A percentile compares a stretch with the other conserved stretches of the same genome.
These are phyloP conservation scores for Luffa acutangula DNA, from an alignment of 306 rosid genomes.

Conservation along the genomic window DNA sequence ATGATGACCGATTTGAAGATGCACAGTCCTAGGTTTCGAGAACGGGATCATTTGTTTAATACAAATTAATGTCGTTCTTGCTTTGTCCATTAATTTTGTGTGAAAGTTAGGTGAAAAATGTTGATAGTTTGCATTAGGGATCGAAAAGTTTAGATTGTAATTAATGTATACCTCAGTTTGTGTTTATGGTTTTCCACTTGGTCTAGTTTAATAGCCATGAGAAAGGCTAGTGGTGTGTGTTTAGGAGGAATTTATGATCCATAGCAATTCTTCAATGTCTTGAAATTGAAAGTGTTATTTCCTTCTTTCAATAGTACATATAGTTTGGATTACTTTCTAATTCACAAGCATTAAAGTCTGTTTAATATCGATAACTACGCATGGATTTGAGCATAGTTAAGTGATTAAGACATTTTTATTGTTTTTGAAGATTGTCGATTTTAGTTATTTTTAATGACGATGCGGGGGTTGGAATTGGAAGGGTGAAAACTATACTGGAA, in stretches of 20 bases:
- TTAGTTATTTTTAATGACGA: too few relatives aligned
- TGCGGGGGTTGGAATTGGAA: too few relatives aligned
- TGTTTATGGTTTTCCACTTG: neutral
- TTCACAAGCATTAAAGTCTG: too few relatives aligned
- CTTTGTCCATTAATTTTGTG: neutral
- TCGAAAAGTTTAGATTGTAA: neutral
- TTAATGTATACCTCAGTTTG: neutral
- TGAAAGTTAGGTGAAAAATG: neutral
- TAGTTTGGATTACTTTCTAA: too few relatives aligned
- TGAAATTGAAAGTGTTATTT: neutral
- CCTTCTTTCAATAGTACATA: too few relatives aligned
- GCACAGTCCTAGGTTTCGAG: slow-evolving; percentile 61
- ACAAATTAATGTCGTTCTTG: too few relatives aligned
- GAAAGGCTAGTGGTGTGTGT: slow-evolving; percentile 5
- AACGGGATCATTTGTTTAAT: slow-evolving; percentile 26
- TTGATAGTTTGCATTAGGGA: neutral
- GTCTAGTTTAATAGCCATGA: neutral
- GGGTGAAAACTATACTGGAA: too few relatives aligned
- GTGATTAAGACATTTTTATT: too few relatives aligned
- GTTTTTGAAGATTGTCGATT: too few relatives aligned
- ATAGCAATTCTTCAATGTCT: neutral
- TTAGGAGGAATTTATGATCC: neutral
- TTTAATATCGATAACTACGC: too few relatives aligned
- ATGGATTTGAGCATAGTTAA: too few relatives aligned
- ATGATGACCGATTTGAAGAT: slow-evolving; percentile 58